phyloP scores from a whole-genome alignment of 2,329 filamentous ascomycete genomes.

The Incumbomyces lentus region DNA sequence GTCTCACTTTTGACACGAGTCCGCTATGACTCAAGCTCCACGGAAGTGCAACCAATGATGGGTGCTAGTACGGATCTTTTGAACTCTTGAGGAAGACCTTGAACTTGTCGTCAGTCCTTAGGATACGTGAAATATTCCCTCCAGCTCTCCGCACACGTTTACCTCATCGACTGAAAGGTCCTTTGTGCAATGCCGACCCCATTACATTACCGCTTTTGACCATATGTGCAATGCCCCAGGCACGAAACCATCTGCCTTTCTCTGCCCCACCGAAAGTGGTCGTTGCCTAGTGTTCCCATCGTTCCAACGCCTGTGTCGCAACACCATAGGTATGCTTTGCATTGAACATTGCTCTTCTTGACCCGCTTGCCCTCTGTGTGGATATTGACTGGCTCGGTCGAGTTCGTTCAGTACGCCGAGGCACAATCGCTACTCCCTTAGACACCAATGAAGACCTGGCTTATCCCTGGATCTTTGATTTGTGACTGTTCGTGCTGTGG shows the following conservation, averaged over 20 bases:
- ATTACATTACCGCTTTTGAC: not conserved
- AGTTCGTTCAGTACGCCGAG: not conserved
- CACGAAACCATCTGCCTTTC: not conserved
- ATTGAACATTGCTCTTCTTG: too few relatives aligned
- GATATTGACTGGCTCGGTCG: not conserved
- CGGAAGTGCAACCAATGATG: not conserved
- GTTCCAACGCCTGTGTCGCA: too few relatives aligned
- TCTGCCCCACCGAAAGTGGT: not conserved
- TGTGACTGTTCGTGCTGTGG: too few relatives aligned
- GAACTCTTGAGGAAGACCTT: not conserved
- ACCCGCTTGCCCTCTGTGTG: not conserved
- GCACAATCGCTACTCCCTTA: not conserved
- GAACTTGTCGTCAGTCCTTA: too few relatives aligned
- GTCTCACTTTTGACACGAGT: too few relatives aligned
- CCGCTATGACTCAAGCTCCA: not conserved
- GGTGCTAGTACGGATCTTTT: not conserved
- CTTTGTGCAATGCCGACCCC: not conserved
- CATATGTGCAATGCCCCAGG: not conserved
- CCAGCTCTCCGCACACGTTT: not conserved
- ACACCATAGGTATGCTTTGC: too few relatives aligned
- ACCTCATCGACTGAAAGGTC: not conserved
- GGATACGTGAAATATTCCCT: too few relatives aligned
- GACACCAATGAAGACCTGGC: not conserved
- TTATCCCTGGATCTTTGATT: too few relatives aligned
- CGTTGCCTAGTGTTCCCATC: not conserved